Evolutionary conservation across 176 grass and related monocot species (phyloP), one percentile per base, ranked within the genome.

Genomic region (Puya raimondii): DNA sequence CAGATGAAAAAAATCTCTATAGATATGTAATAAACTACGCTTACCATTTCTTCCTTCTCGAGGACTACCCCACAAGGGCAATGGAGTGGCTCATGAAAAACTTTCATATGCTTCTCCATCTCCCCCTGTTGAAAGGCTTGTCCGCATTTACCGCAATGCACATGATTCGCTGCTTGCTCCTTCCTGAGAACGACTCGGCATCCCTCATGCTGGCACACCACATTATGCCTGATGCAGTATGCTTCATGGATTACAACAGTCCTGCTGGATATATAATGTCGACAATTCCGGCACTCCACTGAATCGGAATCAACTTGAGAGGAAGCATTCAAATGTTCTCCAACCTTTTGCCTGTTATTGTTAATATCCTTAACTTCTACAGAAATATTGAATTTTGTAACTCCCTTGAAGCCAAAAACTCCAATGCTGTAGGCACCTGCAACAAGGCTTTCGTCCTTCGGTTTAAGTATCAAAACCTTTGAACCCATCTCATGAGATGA

Each of bases 1-100:
- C 56, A 9, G 3, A 61, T 61, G 9, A 18, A 16, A 18, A 16
- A 61, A 77, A 12, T 48, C n/a, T 49, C 49, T 2, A 56, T 20
- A 69, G 21, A 69, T 49, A 23, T 11, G 63, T 13, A 23, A 3
- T 33, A 79, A 59, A 20, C 12, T 63, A 65, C 15, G 18, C 78
- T 47, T 88, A 99, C 94, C 94, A 99, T 99, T 72, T 91, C 82
- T 91, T 99, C 87, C 80, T 92, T 99, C 78, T 99, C 87, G 13
- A 99, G 84, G 47, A 80, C 42, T 29, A 99, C n/a, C n/a, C 90
- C 85, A 47, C 94, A 99, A 42, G 81, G 80, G 61, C 94, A 99
- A 20, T 86, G 65, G 50, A 78, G 76, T 65, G 94, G 94, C 66
- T 85, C 94, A 80, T 99, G 90, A 74, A 99, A 99, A 47, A 99